phyloP scores from a whole-genome alignment of 179 eudicot genomes.

The Actinidia chinensis region DNA sequence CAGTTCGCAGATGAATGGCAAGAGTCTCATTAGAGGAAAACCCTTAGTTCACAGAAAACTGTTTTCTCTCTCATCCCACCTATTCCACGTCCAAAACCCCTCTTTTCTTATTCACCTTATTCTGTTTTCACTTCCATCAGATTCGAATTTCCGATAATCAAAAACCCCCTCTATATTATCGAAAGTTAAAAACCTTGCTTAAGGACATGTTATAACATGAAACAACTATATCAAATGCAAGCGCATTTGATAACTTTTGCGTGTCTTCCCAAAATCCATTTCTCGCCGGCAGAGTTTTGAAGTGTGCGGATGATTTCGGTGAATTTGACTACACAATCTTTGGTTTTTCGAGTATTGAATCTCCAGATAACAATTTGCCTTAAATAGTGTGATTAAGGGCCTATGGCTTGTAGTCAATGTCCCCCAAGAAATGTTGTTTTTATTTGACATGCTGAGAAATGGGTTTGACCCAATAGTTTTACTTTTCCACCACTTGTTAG shows the following conservation, averaged over 20 bases:
- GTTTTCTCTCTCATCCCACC: conserved; percentile 17
- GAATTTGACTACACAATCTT: conserved; percentile 41
- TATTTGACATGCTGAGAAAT: conserved; percentile 52
- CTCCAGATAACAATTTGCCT: conserved; percentile 53
- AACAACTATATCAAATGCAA: conserved; percentile 52
- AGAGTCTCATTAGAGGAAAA: conserved; percentile 35
- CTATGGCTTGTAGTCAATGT: conserved; percentile 40
- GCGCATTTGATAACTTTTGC: conserved; percentile 55
- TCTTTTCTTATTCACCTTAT: conserved; percentile 13
- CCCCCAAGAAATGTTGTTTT: conserved; percentile 40
- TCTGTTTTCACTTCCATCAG: conserved; percentile 19
- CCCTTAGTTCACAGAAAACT: conserved; percentile 29
- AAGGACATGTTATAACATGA: conserved; percentile 30
- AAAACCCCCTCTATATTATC: conserved; percentile 8
- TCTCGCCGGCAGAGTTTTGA: conserved; percentile 51
- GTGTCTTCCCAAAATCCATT: conserved; percentile 49
- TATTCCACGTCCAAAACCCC: conserved; percentile 7
- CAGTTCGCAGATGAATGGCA: conserved; percentile 52
- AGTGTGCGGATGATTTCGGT: conserved; percentile 38
- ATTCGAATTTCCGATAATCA: background rate
- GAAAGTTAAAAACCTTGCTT: conserved; percentile 25
- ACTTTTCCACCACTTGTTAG: conserved; percentile 60
- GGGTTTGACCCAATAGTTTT: conserved; percentile 59
- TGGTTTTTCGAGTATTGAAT: conserved; percentile 39
- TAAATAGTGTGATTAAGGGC: conserved; percentile 59